Evolutionary conservation across 352 stramenopile genomes (phyloP).

Genomic region (Thalassiosira hispida): DNA sequence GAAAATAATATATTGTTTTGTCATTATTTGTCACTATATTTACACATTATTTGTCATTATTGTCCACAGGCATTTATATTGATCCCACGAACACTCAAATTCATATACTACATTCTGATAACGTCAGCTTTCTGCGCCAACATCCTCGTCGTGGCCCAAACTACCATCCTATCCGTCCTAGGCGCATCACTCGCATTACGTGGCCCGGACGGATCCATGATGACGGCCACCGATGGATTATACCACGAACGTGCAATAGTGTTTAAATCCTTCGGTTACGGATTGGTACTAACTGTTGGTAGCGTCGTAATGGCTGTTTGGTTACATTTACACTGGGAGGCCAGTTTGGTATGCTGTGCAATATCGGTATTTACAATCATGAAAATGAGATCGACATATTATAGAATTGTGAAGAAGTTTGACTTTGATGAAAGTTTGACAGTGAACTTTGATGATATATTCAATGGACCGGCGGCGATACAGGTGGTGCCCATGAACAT

Average conservation of each 20-base stretch:
- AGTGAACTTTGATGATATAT: constrained; percentile 82
- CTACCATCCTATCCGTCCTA: constrained; percentile 76
- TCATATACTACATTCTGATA: constrained; percentile 83
- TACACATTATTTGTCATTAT: constrained; percentile 11
- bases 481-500: constrained; percentile 29
- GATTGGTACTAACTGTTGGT: constrained; percentile 72
- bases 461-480: constrained; percentile 73
- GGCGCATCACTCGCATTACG: constrained; percentile 76
- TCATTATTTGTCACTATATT: no score
- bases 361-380: constrained; percentile 67
- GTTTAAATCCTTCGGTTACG: constrained; percentile 77
- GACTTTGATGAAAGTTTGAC: constrained; percentile 82
- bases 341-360: constrained; percentile 68
- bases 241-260: constrained; percentile 77
- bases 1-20: no score
- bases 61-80: constrained; percentile 38
- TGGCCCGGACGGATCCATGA: constrained; percentile 84
- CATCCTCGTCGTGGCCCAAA: constrained; percentile 82
- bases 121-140: constrained; percentile 82
- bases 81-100: constrained; percentile 66
- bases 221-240: constrained; percentile 82
- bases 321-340: constrained; percentile 81
- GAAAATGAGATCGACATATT: constrained; percentile 71
- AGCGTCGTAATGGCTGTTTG: constrained; percentile 74
- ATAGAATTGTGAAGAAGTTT: constrained; percentile 72